Percentiles rank a stretch among this genome's conserved stretches.
These are phyloP conservation scores for Hibiscus mutabilis DNA, from an alignment of 345 rosid species.

Conservation along the genomic window DNA sequence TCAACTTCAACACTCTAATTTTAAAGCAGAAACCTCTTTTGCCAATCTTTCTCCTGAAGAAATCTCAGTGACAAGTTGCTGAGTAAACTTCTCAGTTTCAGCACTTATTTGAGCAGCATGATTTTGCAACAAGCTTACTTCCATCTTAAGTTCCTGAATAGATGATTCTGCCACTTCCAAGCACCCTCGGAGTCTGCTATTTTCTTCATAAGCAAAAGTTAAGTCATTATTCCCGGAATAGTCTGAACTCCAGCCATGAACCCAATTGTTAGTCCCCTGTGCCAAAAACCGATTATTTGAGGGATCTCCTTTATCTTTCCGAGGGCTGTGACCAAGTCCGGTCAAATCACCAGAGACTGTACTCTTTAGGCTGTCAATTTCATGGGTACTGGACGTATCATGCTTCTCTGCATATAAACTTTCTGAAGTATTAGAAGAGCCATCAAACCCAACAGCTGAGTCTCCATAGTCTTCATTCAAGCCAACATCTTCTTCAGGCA, in stretches of 20 bases:
- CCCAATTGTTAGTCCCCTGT: slow-evolving; percentile 50
- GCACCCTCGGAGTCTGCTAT: slow-evolving; percentile 65
- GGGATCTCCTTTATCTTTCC: slow-evolving; percentile 44
- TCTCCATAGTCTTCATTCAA: slow-evolving; percentile 49
- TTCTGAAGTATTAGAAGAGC: slow-evolving; percentile 81
- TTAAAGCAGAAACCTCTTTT: slow-evolving; percentile 66
- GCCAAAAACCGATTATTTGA: slow-evolving; percentile 36
- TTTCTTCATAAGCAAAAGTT: slow-evolving; percentile 62
- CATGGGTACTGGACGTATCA: slow-evolving; percentile 63
- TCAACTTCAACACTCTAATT: slow-evolving; percentile 73
- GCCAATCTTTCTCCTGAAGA: slow-evolving; percentile 56
- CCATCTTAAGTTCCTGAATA: slow-evolving; percentile 60
- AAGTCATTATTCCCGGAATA: slow-evolving; percentile 58
- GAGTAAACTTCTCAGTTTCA: slow-evolving; percentile 59
- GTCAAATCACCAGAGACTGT: slow-evolving; percentile 64
- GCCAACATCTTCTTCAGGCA: slow-evolving; percentile 34
- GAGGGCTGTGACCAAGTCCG: slow-evolving; percentile 54
- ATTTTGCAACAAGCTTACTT: slow-evolving; percentile 61
- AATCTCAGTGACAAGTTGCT: slow-evolving; percentile 71
- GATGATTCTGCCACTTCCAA: slow-evolving; percentile 78
- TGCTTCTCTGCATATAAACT: slow-evolving; percentile 78
- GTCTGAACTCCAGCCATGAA: slow-evolving; percentile 73
- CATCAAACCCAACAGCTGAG: slow-evolving; percentile 71
- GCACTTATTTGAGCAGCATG: slow-evolving; percentile 65
- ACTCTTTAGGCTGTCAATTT: slow-evolving; percentile 73